phyloP scores from a whole-genome alignment of 441 rosid species.

The Syzygium malaccense region DNA sequence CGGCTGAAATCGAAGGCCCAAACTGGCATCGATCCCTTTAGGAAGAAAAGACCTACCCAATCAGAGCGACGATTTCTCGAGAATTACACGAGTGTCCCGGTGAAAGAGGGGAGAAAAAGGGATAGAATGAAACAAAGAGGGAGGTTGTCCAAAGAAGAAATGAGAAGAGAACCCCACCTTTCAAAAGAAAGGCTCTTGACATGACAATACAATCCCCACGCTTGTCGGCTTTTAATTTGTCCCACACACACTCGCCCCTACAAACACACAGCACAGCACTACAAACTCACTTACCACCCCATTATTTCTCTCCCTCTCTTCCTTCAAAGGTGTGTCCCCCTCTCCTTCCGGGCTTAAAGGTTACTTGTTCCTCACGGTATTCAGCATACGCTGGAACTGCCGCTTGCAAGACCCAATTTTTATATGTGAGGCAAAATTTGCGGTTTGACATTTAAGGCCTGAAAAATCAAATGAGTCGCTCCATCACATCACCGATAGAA shows the following conservation, averaged over 20 bases:
- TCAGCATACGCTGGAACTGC: too few relatives aligned
- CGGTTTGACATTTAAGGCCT: too few relatives aligned
- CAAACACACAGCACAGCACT: not conserved
- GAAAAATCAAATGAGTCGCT: too few relatives aligned
- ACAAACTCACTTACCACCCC: not conserved
- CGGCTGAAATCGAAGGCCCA: not conserved
- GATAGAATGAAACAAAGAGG: not conserved
- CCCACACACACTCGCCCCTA: not conserved
- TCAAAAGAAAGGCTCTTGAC: not conserved
- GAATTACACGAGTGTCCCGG: not conserved
- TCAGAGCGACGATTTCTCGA: not conserved
- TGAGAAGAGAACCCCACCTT: not conserved
- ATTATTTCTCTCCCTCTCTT: not conserved
- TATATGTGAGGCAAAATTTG: too few relatives aligned
- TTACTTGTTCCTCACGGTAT: not conserved
- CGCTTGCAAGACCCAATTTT: too few relatives aligned
- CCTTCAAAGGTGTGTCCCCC: not conserved
- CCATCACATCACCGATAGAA: too few relatives aligned
- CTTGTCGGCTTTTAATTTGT: not conserved
- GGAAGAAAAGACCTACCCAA: not conserved
- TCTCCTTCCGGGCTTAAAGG: not conserved
- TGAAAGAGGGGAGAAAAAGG: not conserved
- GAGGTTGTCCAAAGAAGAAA: not conserved
- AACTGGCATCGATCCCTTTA: not conserved
- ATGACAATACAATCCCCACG: not conserved